Evolutionary conservation across 192 early-diverging fungal genomes (phyloP), one percentile per base, ranked within the genome.

Genomic region (Funneliformis geosporum): DNA sequence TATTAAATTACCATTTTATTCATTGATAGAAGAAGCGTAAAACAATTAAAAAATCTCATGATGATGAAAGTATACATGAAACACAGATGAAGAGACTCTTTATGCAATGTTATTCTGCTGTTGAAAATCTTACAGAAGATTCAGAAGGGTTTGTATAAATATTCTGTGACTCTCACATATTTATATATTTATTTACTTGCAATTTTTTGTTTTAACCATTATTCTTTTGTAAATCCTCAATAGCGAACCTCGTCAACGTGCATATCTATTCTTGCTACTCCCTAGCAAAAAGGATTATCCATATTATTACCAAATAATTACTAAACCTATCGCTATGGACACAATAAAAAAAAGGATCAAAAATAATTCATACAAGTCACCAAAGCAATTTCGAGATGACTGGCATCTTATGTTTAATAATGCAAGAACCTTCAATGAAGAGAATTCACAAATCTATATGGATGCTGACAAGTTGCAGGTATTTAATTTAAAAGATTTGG

Each of bases 331-430:
- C 67, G 93, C 96, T 5, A 87, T 99, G 89, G 92, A 95, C 62
- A 92, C 89, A 64, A 99, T 99, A 83, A 86, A 92, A 76, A 86
- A 88, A 75, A 88, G 92, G 25, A 90, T 97, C 79, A 90, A 90
- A 76, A 90, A 84, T 14, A 82, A 87, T 59, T 84, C 88, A 75
- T 99, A 99, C 84, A 84, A 88, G 47, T 81, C 83, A 21, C 78
- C 91, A 4, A 50, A 80, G 4, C 87, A 91, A 79, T 97, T 96
- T 83, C 85, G 87, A 67, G 86, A 89, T 23, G 98, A 99, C 83
- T 94, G 95, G 79, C 81, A 90, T 75, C 86, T 94, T 27, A 95
- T 99, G 93, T 96, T 95, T 76, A 79, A 93, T 83, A 99, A 99
- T 78, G 98, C 98, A 8, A 90, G 90, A 82, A 94, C 87, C 6